phyloP scores from a whole-genome alignment of 2,329 filamentous ascomycete species.

The Drechslerella stenobrocha region DNA sequence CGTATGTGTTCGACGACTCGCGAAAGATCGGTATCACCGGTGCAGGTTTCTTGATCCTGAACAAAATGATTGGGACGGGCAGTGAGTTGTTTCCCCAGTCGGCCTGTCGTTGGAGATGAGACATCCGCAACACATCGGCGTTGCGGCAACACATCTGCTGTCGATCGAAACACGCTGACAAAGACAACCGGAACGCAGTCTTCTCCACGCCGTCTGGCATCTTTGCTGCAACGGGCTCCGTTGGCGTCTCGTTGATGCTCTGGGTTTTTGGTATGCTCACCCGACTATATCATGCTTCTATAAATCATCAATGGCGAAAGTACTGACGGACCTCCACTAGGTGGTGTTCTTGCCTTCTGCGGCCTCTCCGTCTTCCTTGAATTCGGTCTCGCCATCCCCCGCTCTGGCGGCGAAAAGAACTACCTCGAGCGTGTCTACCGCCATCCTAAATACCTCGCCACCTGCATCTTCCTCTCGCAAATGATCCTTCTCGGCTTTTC shows the following conservation, averaged over 20 bases:
- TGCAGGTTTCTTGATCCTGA: conserved; percentile 62
- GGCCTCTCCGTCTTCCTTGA: conserved; percentile 67
- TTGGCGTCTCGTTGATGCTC: conserved; percentile 61
- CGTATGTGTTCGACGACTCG: conserved; percentile 56
- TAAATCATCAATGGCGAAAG: no score
- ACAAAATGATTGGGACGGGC: conserved; percentile 65
- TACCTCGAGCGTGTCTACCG: conserved; percentile 68
- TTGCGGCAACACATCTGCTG: neutral
- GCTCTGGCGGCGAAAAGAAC: conserved; percentile 68
- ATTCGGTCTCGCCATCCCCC: conserved; percentile 66
- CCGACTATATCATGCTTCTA: no score
- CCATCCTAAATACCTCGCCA: conserved; percentile 64
- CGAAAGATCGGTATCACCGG: conserved; percentile 62
- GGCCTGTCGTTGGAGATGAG: neutral
- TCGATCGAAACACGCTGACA: neutral
- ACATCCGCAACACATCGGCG: no score
- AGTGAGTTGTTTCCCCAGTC: conserved; percentile 57
- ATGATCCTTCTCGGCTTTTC: conserved; percentile 67
- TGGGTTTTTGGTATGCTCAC: conserved; percentile 62
- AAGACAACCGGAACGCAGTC: conserved; percentile 52
- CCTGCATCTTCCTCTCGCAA: conserved; percentile 65
- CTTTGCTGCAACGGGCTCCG: conserved; percentile 62
- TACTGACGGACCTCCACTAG: conserved; percentile 46
- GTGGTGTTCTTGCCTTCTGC: conserved; percentile 63
- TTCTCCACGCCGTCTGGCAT: conserved; percentile 65